Evolutionary conservation across 305 asterid species (phyloP).

Genomic region (Striga hermonthica): DNA sequence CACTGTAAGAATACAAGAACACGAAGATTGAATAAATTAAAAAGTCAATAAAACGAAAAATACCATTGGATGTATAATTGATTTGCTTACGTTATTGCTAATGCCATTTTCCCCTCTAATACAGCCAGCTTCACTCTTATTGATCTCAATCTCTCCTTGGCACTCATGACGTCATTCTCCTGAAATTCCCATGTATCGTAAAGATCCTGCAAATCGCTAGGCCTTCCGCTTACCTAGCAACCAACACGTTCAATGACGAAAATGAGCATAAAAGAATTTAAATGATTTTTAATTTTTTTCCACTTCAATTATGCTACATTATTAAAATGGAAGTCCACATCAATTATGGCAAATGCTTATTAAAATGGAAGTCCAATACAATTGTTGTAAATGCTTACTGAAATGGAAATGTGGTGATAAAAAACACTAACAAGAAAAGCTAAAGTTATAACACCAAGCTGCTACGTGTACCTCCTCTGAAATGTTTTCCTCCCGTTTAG

Average conservation of each 20-base stretch:
- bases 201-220: constrained; percentile 46
- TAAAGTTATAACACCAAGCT: constrained; percentile 5
- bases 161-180: constrained; percentile 68
- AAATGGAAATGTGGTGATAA: not conserved
- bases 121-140: constrained; percentile 72
- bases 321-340: not conserved
- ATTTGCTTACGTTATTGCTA: constrained; percentile 58
- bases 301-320: not conserved
- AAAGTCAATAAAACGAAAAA: constrained; percentile 6
- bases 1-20: constrained; percentile 43
- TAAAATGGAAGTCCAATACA: not conserved
- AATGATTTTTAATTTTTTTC: not conserved
- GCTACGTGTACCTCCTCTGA: constrained; percentile 47
- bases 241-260: constrained; percentile 15
- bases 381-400: not conserved
- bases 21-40: constrained; percentile 1
- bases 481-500: constrained; percentile 40
- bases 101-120: constrained; percentile 75
- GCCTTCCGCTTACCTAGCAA: constrained; percentile 48
- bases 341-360: not conserved
- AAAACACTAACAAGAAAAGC: constrained; percentile 18
- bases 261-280: not conserved
- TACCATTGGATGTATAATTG: constrained; percentile 22
- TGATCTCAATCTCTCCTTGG: constrained; percentile 63
- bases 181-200: constrained; percentile 80